Evolutionary conservation across 2,329 filamentous ascomycete genomes (phyloP).

Genomic region (Trichoderma hamatum): DNA sequence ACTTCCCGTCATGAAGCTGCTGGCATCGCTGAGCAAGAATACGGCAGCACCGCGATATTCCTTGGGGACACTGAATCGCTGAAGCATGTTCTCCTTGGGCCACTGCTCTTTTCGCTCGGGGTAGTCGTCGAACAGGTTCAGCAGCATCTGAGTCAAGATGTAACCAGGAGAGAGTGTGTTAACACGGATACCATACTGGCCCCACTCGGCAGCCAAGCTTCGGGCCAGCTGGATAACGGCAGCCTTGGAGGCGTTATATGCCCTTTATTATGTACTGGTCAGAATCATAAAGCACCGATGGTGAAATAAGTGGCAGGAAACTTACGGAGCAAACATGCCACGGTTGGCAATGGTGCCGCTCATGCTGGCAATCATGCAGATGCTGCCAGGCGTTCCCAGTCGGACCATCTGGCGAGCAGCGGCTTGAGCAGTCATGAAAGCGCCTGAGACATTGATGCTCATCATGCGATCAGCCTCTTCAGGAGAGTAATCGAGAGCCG

Average conservation of each 20-base stretch:
- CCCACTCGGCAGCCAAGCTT: conserved; percentile 75
- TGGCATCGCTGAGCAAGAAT: conserved; percentile 72
- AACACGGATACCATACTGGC: conserved; percentile 70
- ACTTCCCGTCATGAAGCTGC: conserved; percentile 73
- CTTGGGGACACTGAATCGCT: conserved; percentile 64
- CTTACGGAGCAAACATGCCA: conserved; percentile 62
- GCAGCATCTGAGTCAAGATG: conserved; percentile 82
- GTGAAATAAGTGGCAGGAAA: conserved; percentile 28
- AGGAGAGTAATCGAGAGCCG: conserved; percentile 79
- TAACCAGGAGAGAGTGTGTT: conserved; percentile 83
- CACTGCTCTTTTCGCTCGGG: conserved; percentile 70
- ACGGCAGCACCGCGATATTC: conserved; percentile 75
- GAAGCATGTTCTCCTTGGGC: conserved; percentile 86
- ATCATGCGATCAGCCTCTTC: conserved; percentile 78
- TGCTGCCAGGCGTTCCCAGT: conserved; percentile 60
- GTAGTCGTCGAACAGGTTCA: conserved; percentile 73
- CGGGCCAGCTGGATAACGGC: conserved; percentile 72
- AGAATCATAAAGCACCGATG: neutral
- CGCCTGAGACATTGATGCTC: conserved; percentile 83
- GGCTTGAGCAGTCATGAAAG: conserved; percentile 83
- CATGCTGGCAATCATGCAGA: conserved; percentile 72
- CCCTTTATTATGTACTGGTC: conserved; percentile 44
- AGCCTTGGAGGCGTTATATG: conserved; percentile 77
- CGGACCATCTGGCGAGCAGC: conserved; percentile 77
- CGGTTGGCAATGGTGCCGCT: conserved; percentile 68